A percentile compares a stretch with the other conserved stretches of the same genome.
These are phyloP conservation scores for Alternaria conjuncta DNA, from an alignment of 2,329 filamentous ascomycete genomes.

Conservation along the genomic window DNA sequence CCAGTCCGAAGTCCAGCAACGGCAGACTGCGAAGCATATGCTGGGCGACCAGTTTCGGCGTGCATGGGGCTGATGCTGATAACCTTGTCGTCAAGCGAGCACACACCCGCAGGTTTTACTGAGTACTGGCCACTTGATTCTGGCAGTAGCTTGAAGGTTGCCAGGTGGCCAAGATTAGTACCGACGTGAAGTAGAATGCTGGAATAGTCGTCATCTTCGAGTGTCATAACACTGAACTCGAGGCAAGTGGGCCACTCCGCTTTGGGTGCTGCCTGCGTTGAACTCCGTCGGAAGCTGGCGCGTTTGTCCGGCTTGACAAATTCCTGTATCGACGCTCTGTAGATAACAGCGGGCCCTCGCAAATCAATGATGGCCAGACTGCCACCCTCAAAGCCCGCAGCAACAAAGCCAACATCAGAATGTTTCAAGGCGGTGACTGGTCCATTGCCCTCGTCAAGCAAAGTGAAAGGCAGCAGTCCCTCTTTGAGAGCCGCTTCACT, in stretches of 20 bases:
- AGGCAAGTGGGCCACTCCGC: constrained; percentile 80
- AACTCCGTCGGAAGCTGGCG: constrained; percentile 69
- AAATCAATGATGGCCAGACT: constrained; percentile 84
- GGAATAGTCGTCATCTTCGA: constrained; percentile 94
- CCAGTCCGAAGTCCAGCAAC: constrained; percentile 81
- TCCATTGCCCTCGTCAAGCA: constrained; percentile 85
- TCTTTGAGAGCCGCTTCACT: constrained; percentile 77
- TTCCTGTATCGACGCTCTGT: constrained; percentile 73
- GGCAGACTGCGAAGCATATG: constrained; percentile 74
- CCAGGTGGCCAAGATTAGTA: constrained; percentile 81
- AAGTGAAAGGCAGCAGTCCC: constrained; percentile 77
- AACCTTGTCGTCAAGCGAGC: constrained; percentile 69
- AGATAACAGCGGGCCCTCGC: constrained; percentile 84
- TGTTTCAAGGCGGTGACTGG: constrained; percentile 79
- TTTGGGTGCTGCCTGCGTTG: constrained; percentile 54
- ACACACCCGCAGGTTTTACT: constrained; percentile 73
- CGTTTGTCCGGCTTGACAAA: constrained; percentile 79
- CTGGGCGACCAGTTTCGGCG: constrained; percentile 75
- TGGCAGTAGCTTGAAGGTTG: constrained; percentile 90
- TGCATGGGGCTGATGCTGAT: constrained; percentile 82
- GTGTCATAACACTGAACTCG: constrained; percentile 87
- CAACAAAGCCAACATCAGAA: constrained; percentile 93
- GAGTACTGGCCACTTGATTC: constrained; percentile 71
- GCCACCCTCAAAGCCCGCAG: constrained; percentile 83
- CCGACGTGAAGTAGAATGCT: constrained; percentile 93